A percentile compares a stretch with the other conserved stretches of the same genome.
phyloP scores from a whole-genome alignment of 495 filamentous ascomycete genomes.

The Xylaria telfairii region DNA sequence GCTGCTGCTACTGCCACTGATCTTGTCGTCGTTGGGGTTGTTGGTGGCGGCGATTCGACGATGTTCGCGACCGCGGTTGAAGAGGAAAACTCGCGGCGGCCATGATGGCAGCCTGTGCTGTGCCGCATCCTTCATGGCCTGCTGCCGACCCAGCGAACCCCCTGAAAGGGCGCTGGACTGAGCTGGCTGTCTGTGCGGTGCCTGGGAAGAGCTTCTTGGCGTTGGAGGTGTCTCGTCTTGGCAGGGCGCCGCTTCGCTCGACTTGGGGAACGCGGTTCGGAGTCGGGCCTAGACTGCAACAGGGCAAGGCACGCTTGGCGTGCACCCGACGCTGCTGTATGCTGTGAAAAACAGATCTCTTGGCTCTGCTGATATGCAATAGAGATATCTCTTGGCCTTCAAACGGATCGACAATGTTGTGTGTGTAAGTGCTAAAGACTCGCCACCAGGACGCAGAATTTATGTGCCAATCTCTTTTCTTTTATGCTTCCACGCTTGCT shows the following conservation, averaged over 20 bases:
- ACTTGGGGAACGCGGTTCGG: too few relatives aligned
- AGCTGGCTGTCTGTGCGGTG: too few relatives aligned
- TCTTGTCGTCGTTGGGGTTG: background rate
- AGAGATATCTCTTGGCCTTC: constrained; percentile 6
- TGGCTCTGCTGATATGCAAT: constrained; percentile 5
- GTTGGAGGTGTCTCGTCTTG: constrained; percentile 13
- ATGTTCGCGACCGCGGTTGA: background rate
- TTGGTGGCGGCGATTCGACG: background rate
- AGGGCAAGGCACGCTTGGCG: constrained; percentile 13
- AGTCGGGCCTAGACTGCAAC: too few relatives aligned
- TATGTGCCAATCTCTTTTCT: background rate
- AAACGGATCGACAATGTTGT: background rate
- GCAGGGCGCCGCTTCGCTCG: background rate
- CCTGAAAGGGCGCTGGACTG: background rate
- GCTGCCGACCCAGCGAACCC: background rate
- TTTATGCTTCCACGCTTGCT: background rate
- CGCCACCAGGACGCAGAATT: background rate
- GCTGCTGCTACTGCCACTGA: background rate
- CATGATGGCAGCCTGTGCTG: constrained; percentile 22
- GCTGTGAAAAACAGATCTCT: constrained; percentile 17
- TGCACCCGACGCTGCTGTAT: background rate
- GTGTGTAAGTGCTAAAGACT: background rate
- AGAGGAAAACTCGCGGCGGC: constrained; percentile 17
- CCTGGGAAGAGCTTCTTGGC: constrained; percentile 6
- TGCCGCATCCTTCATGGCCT: constrained; percentile 23